These are phyloP conservation scores for Nakaseomyces sp. DNA, from an alignment of 1,139 yeast species.

Conservation along the genomic window DNA sequence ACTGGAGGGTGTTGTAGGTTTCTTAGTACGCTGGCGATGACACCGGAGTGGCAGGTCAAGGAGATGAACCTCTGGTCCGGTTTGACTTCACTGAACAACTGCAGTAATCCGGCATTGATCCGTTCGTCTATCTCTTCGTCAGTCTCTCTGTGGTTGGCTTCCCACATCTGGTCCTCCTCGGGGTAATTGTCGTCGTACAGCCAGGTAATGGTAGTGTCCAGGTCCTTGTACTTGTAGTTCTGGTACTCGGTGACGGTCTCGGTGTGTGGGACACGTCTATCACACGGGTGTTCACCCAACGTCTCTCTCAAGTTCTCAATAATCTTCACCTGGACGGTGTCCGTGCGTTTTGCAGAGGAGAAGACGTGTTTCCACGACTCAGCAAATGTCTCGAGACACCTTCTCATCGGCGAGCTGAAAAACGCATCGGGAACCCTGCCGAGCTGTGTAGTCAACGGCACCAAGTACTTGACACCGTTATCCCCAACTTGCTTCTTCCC, in stretches of 20 bases:
- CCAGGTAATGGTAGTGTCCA: conserved; percentile 32
- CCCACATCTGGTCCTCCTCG: conserved; percentile 41
- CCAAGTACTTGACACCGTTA: conserved; percentile 39
- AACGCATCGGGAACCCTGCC: conserved; percentile 48
- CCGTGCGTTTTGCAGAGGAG: background rate
- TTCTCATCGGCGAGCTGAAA: conserved; percentile 56
- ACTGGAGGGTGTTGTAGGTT: conserved; percentile 47
- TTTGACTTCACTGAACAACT: conserved; percentile 29
- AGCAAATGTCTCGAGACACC: conserved; percentile 51
- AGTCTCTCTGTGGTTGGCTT: conserved; percentile 38
- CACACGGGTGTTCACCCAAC: conserved; percentile 61
- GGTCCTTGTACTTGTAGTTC: conserved; percentile 10
- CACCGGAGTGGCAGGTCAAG: conserved; percentile 55
- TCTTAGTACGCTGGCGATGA: conserved; percentile 44
- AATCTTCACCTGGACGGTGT: no score
- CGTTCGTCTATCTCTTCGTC: conserved; percentile 43
- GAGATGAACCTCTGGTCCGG: conserved; percentile 36
- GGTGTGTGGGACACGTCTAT: conserved; percentile 38
- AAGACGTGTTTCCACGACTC: conserved; percentile 50
- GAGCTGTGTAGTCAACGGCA: conserved; percentile 33
- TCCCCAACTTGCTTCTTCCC: conserved; percentile 48
- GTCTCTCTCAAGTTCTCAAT: conserved; percentile 58
- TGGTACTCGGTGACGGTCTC: conserved; percentile 18
- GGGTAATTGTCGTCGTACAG: conserved; percentile 38
- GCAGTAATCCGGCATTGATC: conserved; percentile 35